Conservation (phyloP, 106 monocot species). For the Posidonia australis region DNA sequence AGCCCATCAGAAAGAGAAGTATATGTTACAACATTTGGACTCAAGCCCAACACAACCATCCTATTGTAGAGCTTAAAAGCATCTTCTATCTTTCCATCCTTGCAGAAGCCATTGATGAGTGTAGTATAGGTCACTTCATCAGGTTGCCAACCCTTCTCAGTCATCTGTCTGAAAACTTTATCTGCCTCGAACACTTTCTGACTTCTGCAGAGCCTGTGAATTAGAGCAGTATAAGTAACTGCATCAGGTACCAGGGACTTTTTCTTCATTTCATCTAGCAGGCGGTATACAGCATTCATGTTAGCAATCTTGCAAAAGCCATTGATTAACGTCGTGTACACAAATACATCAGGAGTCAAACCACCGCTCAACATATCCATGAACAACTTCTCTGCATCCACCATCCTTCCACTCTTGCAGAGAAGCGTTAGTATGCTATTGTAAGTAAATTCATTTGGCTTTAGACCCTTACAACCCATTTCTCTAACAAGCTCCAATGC, state of each 20-base stretch:
- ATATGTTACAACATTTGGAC: slow-evolving; percentile 84
- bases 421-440: slow-evolving; percentile 52
- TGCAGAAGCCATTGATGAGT: slow-evolving; percentile 75
- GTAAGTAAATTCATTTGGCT: slow-evolving; percentile 58
- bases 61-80: slow-evolving; percentile 65
- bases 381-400: slow-evolving; percentile 42
- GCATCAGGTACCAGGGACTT: slow-evolving; percentile 40
- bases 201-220: slow-evolving; percentile 45
- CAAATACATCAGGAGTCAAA: slow-evolving; percentile 44
- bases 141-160: slow-evolving; percentile 28
- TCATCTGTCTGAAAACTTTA: slow-evolving; percentile 54
- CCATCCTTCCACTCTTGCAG: slow-evolving; percentile 35
- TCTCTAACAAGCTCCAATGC: slow-evolving; percentile 46
- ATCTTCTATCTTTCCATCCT: slow-evolving; percentile 50
- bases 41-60: slow-evolving; percentile 54
- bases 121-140: slow-evolving; percentile 70
- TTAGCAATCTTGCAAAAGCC: slow-evolving; percentile 47
- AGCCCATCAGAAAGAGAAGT: slow-evolving; percentile 90
- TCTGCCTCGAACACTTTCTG: slow-evolving; percentile 48
- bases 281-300: slow-evolving; percentile 20
- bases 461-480: slow-evolving; percentile 47
- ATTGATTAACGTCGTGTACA: slow-evolving; percentile 70
- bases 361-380: slow-evolving; percentile 38
- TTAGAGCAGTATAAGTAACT: slow-evolving; percentile 60
- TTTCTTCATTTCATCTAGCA: slow-evolving; percentile 55